A percentile compares a stretch with the other conserved stretches of the same genome.
Evolutionary conservation across 371 early-diverging fungal species (phyloP).

Genomic region (Rhizopus arrhizus): DNA sequence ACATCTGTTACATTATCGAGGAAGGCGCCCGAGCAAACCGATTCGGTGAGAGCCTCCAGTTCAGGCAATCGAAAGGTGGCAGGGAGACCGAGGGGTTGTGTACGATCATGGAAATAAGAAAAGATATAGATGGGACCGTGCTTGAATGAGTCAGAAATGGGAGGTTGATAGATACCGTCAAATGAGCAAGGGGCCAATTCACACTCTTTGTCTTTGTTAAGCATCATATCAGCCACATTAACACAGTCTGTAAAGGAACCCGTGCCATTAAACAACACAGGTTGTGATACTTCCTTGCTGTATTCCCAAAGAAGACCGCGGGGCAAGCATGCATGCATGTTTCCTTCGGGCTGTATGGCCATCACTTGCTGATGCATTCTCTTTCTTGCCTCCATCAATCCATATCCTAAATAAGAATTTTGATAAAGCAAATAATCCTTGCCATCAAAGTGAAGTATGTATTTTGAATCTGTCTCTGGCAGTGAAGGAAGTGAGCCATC

Average conservation of each 20-base stretch:
- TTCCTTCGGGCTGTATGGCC: neutral
- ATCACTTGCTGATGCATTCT: slow-evolving; percentile 55
- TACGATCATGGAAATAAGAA: slow-evolving; percentile 94
- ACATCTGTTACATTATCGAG: slow-evolving; percentile 44
- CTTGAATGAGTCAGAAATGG: slow-evolving; percentile 67
- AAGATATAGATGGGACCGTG: slow-evolving; percentile 89
- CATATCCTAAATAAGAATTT: slow-evolving; percentile 92
- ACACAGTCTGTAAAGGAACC: slow-evolving; percentile 56
- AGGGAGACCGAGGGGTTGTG: slow-evolving; percentile 68
- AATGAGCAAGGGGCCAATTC: slow-evolving; percentile 77
- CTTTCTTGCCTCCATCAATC: slow-evolving; percentile 87
- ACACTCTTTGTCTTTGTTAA: slow-evolving; percentile 68
- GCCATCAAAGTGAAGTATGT: slow-evolving; percentile 68
- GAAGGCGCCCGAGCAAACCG: slow-evolving; percentile 69
- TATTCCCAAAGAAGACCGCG: slow-evolving; percentile 41
- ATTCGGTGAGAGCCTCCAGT: slow-evolving; percentile 60
- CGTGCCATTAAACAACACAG: slow-evolving; percentile 47
- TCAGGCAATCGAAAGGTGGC: slow-evolving; percentile 62
- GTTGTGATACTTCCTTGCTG: slow-evolving; percentile 12
- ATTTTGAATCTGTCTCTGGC: slow-evolving; percentile 68
- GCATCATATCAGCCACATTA: slow-evolving; percentile 50
- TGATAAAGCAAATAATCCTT: slow-evolving; percentile 85
- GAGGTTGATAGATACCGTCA: slow-evolving; percentile 90
- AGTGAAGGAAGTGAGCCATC: slow-evolving; percentile 49
- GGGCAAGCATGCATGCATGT: slow-evolving; percentile 63